Base-by-base conservation (phyloP, 495 filamentous ascomycete species). In the Annulohypoxylon maeteangense region DNA sequence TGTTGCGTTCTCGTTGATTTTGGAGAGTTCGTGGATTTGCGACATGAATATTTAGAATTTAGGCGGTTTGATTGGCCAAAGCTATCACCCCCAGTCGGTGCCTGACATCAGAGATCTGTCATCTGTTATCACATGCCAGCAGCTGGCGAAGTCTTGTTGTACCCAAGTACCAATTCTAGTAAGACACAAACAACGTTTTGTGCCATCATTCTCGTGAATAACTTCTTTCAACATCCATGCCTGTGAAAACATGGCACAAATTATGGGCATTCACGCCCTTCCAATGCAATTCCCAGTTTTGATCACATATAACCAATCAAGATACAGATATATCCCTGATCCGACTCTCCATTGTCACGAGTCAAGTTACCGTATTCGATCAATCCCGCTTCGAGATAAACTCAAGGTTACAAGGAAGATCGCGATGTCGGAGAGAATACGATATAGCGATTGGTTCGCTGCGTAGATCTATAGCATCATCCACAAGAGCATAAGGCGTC, bases 341-440 rank as follows among this genome's bases (percentile, higher is more conserved):
- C 5, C 6, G 53, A 31, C 1, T 56, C n/a, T 38, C 54, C 20
- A 54, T 18, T 4, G 12, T 57, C 54, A 57, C 54, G 54, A 57
- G 54, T 40, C 20, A 57, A 40, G 34, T 31, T 40, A 40, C 54
- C 20, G 18, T 25, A 57, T 57, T 38, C 20, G 54, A 57, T 57
- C 31, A 40, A 57, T 40, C 34, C 31, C 34, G 22, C 34, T 8
- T 38, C 54, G 20, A 40, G 32, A 57, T 42, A 42, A 57, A 40
- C 54, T 57, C 34, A 57, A 31, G 40, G 18, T 18, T 23, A 22
- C 54, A 25, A 14, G 36, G 32, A 57, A 57, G 32, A 57, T 42
- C 54, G 54, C 54, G 54, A 57, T 57, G 54, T 57, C 54, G 54
- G 54, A 38, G 54, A 57, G 34, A 7, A 38, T 57, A 23, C 54